Percentiles rank a stretch among this genome's conserved stretches.
These are phyloP conservation scores for Euphrasia arctica DNA, from an alignment of 305 asterid species.

Conservation along the genomic window DNA sequence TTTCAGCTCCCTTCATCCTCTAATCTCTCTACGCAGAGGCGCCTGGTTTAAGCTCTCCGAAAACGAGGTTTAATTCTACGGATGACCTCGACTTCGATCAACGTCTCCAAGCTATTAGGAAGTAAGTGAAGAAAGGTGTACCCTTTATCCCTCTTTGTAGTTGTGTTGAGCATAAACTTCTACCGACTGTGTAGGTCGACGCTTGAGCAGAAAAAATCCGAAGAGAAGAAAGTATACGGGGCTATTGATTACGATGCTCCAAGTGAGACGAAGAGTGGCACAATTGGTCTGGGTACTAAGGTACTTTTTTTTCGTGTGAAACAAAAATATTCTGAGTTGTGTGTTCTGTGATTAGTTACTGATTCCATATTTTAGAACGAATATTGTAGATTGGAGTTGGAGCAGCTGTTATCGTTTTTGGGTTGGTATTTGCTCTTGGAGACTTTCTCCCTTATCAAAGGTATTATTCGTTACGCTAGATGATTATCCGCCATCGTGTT, in stretches of 20 bases:
- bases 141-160: conserved; percentile 11
- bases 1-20: conserved; percentile 1
- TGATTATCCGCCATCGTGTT: neutral
- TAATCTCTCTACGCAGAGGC: conserved; percentile 50
- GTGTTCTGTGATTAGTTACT: conserved; percentile 30
- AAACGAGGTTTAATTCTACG: conserved; percentile 34
- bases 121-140: conserved; percentile 31
- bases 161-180: conserved; percentile 27
- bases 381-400: conserved; percentile 80
- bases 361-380: conserved; percentile 35
- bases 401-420: conserved; percentile 65
- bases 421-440: conserved; percentile 90
- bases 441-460: conserved; percentile 90
- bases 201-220: conserved; percentile 70
- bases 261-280: conserved; percentile 40
- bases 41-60: conserved; percentile 56
- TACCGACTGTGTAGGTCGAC: conserved; percentile 53
- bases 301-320: conserved; percentile 33
- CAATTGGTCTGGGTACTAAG: conserved; percentile 72
- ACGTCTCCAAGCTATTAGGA: conserved; percentile 70
- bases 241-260: conserved; percentile 92
- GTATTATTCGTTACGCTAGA: conserved; percentile 33
- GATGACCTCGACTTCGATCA: conserved; percentile 78
- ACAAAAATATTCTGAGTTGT: conserved; percentile 9
- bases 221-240: conserved; percentile 50